phyloP scores from a whole-genome alignment of 108 stramenopile genomes.

The Cyclotella cryptica region DNA sequence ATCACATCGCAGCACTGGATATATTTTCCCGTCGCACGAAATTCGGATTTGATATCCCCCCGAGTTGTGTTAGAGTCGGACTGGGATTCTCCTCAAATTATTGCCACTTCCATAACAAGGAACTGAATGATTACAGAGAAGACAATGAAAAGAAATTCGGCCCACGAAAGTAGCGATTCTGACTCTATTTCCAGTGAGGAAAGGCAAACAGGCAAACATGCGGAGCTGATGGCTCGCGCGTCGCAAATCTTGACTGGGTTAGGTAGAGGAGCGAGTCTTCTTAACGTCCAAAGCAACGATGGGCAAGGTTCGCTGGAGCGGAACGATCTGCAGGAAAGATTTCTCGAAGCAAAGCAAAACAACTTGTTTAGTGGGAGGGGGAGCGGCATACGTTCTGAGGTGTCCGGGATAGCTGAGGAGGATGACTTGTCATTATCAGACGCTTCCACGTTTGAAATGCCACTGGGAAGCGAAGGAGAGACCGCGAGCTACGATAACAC shows the following conservation, averaged over 20 bases:
- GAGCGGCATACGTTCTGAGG: neutral
- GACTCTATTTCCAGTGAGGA: constrained; percentile 3
- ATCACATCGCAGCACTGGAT: too few relatives aligned
- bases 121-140: neutral
- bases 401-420: neutral
- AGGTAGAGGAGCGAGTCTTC: neutral
- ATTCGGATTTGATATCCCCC: too few relatives aligned
- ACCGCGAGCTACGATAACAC: neutral
- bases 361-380: neutral
- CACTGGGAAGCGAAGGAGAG: neutral
- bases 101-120: neutral
- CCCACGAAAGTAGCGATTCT: neutral
- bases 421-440: neutral
- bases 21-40: too few relatives aligned
- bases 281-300: constrained; percentile 2
- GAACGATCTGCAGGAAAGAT: neutral
- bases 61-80: too few relatives aligned
- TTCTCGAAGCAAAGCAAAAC: neutral
- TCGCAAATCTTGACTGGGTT: neutral
- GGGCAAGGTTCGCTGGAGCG: neutral
- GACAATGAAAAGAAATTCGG: neutral
- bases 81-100: too few relatives aligned
- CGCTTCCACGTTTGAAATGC: constrained; percentile 9
- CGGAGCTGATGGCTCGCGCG: neutral
- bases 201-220: neutral